Base-by-base conservation (phyloP, 345 rosid species). In the Gossypium turneri region DNA sequence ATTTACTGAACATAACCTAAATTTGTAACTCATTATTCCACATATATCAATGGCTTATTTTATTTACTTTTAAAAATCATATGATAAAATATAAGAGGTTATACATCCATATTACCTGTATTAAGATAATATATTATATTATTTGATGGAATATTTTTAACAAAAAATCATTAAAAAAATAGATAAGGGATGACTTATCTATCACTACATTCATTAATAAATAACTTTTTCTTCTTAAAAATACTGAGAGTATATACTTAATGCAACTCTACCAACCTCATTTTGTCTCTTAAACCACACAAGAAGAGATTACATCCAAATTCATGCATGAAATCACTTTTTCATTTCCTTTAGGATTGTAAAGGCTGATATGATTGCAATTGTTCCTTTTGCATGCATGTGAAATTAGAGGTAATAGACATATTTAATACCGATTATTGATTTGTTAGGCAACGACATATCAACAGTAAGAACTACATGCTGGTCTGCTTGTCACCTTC, bases 401-500 rank as follows among this genome's bases (percentile, higher is more conserved):
- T 25, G 64, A 15, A 25, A 12, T 12, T 13, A 60, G 64, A 60
- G n/a, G 41, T 6, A 60, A 13, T 58, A 24, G 7, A 58, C 63
- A 58, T 58, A 24, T 4, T 58, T 24, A 57, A 57, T 25, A 25
- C 13, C n/a, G 7, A 60, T 60, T 60, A 60, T 60, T 60, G 64
- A 12, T 25, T 60, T 38, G 41, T 13, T 25, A 25, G 64, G 64
- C 64, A 12, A 60, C n/a, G 64, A 25, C 64, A 60, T 2, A 38
- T 25, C 64, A 57, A 57, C 64, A 13, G 41, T 13, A 12, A 60
- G 13, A 25, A 29, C 25, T 11, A 60, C 64, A 25, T 6, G 64
- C 38, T 60, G 64, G 41, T 60, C 64, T 60, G 64, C 38, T 59
- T 25, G n/a, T 59, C 62, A 58, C 62, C 29, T 57, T 57, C 3